Conservation (phyloP, 2,329 filamentous ascomycete species). For the Leptographium lundbergii region DNA sequence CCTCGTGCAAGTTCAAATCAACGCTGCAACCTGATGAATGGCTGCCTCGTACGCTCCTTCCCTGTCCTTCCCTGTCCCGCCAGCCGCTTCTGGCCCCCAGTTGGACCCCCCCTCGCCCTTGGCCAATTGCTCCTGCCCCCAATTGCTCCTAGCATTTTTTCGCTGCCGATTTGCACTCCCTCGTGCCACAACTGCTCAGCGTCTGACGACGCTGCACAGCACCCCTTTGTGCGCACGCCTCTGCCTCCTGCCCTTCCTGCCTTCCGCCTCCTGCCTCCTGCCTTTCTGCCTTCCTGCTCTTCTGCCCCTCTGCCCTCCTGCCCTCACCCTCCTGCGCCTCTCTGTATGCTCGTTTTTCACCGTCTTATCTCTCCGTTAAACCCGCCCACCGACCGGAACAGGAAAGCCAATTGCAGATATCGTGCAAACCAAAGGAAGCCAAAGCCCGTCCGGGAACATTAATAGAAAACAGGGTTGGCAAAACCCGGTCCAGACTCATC, state of each 20-base stretch:
- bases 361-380: neutral
- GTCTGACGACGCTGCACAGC: no score
- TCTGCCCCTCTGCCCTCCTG: neutral
- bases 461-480: neutral
- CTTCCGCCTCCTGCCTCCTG: no score
- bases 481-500: neutral
- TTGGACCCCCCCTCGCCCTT: no score
- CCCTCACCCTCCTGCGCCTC: neutral
- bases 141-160: no score
- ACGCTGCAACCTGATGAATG: constrained; percentile 8
- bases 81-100: neutral
- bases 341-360: neutral
- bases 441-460: neutral
- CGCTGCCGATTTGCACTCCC: no score
- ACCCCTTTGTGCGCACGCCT: neutral
- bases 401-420: neutral
- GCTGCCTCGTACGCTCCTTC: constrained; percentile 8
- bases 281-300: neutral
- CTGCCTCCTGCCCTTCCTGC: neutral
- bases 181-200: no score
- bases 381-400: neutral
- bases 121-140: no score
- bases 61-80: neutral
- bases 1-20: constrained; percentile 11
- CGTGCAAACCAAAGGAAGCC: neutral